phyloP scores from a whole-genome alignment of 169 alveolate species.

The Hammondia hammondi region DNA sequence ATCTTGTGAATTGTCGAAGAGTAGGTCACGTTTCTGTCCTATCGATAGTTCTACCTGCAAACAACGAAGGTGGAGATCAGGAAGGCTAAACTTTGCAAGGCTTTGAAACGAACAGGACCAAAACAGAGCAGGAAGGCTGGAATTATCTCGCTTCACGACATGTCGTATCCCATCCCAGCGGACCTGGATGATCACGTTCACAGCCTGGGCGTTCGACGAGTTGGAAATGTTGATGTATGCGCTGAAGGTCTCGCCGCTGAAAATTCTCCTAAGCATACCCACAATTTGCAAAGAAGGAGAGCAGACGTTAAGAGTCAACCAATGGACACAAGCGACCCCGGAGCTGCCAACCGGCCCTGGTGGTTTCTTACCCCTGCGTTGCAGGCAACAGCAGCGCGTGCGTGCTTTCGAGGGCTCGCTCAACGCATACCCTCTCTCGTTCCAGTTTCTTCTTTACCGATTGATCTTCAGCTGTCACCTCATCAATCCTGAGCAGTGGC shows the following conservation, averaged over 20 bases:
- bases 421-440: slow-evolving; percentile 39
- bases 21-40: slow-evolving; percentile 44
- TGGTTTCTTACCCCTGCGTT: slow-evolving; percentile 54
- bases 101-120: neutral
- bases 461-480: neutral
- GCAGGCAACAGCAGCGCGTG: slow-evolving; percentile 63
- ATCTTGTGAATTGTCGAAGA: slow-evolving; percentile 64
- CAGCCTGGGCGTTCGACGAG: slow-evolving; percentile 55
- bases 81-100: neutral
- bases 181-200: slow-evolving; percentile 59
- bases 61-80: neutral
- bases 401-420: slow-evolving; percentile 47
- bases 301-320: neutral
- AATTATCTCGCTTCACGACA: neutral
- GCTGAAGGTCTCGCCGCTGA: slow-evolving; percentile 66
- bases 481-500: slow-evolving; percentile 53
- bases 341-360: neutral
- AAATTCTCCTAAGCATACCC: slow-evolving; percentile 46
- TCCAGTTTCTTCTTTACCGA: neutral
- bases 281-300: neutral
- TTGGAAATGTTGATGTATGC: slow-evolving; percentile 64
- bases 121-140: too few species aligned
- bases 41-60: slow-evolving; percentile 60
- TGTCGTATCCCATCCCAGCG: neutral
- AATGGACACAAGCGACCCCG: neutral